Evolutionary conservation across 2,329 filamentous ascomycete species (phyloP), one percentile per base, ranked within the genome.

Genomic region (Coleophoma cylindrospora): DNA sequence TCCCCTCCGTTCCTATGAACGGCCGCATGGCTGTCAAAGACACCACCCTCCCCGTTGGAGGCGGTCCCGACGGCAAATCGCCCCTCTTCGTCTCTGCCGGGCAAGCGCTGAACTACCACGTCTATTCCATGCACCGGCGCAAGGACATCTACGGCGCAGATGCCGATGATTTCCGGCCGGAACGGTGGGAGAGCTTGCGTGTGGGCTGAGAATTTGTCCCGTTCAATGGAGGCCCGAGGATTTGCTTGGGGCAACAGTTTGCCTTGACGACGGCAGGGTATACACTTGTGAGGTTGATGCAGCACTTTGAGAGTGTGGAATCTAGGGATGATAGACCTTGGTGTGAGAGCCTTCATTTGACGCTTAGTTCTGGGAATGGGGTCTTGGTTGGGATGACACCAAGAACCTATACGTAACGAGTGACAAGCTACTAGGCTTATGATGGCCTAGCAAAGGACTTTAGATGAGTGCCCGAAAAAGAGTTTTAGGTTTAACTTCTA

Each of bases 41-140:
- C 9, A 67, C 19, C 2, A 49, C 56, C 0, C 55, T 68, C 17
- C 65, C 66, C 3, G 47, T 33, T 2, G 66, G 66, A n/a, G 65
- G 65, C 21, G 66, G 65, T 0, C 53, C 56, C 7, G 57, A 66
- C 21, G 61, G 60, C 14, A 50, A 50, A 12, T 49, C 56, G 1
- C 63, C 64, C 0, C 47, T 68, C 7, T 7, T 38, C 7, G 15
- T 38, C 15, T 17, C 13, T 14, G 7, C 36, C 11, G 36, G 36
- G 15, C 36, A 38, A 17, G 36, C 4, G 0, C 77, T 92, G 32
- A 87, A 82, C 59, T 87, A 92, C 0, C 89, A 89, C 0, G 81
- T 84, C 0, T 92, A 92, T 70, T 88, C 84, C 0, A 82, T 94
- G 50, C 89, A 94, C 66, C 89, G 89, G 68, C 54, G 61, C 2